Conservation (phyloP, 2,329 filamentous ascomycete species). For the Diplodia scrobiculata region DNA sequence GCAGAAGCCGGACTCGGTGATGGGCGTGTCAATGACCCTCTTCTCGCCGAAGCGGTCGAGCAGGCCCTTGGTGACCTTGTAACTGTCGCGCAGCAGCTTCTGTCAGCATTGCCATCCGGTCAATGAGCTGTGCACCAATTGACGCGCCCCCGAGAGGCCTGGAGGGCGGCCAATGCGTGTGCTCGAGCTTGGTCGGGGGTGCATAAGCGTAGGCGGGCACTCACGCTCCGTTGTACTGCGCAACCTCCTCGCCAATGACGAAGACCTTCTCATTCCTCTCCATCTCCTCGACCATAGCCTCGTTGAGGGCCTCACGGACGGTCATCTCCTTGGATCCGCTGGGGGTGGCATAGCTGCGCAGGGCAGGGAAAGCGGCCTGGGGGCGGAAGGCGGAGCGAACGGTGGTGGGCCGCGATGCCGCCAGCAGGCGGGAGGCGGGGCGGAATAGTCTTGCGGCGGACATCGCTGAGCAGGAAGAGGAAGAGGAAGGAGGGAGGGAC, state of each 20-base stretch:
- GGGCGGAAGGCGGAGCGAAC: constrained; percentile 58
- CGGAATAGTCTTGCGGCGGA: constrained; percentile 64
- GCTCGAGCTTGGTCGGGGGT: background rate
- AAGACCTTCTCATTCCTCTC: constrained; percentile 94
- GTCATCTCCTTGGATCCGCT: constrained; percentile 85
- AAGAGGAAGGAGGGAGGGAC: constrained; percentile 10
- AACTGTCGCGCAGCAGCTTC: constrained; percentile 52
- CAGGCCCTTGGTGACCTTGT: constrained; percentile 98
- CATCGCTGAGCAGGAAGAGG: constrained; percentile 46
- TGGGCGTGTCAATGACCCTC: constrained; percentile 96
- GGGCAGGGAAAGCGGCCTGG: constrained; percentile 51
- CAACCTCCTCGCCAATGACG: constrained; percentile 94
- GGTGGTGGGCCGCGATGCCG: constrained; percentile 56
- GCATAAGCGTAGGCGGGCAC: constrained; percentile 37
- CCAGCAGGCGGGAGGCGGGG: constrained; percentile 64
- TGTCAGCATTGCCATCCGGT: constrained; percentile 43
- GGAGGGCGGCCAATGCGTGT: constrained; percentile 10
- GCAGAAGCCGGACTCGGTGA: constrained; percentile 94
- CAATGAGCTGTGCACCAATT: background rate
- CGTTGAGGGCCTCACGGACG: constrained; percentile 94
- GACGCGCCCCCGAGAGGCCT: background rate
- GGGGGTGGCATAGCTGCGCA: constrained; percentile 60
- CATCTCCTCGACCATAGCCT: constrained; percentile 96
- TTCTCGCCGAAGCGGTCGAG: constrained; percentile 96
- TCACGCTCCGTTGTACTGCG: constrained; percentile 96